These are phyloP conservation scores for Balakata baccata DNA, from an alignment of 345 rosid genomes.

Conservation along the genomic window DNA sequence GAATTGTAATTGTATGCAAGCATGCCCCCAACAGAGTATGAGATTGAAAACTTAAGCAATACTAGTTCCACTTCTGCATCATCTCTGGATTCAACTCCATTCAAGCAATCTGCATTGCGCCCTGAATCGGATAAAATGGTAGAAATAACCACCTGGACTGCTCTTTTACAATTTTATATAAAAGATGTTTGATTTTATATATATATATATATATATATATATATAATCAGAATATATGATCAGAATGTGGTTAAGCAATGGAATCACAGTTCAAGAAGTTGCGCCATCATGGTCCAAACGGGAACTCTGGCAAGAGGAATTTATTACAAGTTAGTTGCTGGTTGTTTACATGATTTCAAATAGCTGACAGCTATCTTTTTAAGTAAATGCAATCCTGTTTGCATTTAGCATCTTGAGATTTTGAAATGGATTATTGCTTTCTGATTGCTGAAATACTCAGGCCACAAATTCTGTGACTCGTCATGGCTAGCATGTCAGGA, in stretches of 20 bases:
- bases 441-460: neutral
- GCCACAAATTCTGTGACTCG: neutral
- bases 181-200: no score
- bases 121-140: neutral
- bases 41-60: neutral
- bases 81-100: neutral
- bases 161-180: neutral
- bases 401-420: neutral
- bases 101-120: neutral
- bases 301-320: conserved; percentile 29
- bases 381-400: neutral
- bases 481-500: neutral
- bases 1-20: neutral
- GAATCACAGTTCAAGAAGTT: conserved; percentile 32
- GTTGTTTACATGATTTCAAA: neutral
- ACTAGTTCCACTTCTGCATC: neutral
- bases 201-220: no score
- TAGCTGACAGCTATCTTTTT: neutral
- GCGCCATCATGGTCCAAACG: conserved; percentile 31
- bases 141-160: neutral
- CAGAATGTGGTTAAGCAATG: conserved; percentile 29
- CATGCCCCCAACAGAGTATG: neutral
- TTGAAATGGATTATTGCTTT: neutral
- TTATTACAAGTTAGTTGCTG: conserved; percentile 27
- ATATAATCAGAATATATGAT: no score